Conservation (phyloP, 768 basidiomycete genomes). For the Cytidiella melzeri region DNA sequence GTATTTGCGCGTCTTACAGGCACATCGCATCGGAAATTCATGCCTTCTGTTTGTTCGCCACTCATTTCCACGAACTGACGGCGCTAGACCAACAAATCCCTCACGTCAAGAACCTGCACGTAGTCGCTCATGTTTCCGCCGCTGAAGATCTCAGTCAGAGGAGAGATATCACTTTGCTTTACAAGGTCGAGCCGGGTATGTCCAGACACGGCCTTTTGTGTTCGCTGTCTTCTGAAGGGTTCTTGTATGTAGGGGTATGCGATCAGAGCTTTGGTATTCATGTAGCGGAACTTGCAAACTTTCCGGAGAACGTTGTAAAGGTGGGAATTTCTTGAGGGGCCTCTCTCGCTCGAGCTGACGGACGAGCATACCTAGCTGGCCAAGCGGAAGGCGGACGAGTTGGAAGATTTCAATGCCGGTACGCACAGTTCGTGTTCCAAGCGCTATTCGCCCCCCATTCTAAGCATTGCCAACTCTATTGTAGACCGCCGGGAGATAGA, state of each 20-base stretch:
- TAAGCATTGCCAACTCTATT: conserved; percentile 14
- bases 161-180: conserved; percentile 76
- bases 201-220: neutral
- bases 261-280: conserved; percentile 99
- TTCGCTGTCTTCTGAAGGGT: neutral
- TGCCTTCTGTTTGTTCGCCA: conserved; percentile 94
- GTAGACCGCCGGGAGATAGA: conserved; percentile 26
- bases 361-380: conserved; percentile 51
- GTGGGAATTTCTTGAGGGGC: conserved; percentile 32
- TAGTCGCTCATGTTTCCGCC: conserved; percentile 82
- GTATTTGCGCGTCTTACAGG: conserved; percentile 32
- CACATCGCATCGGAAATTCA: conserved; percentile 90
- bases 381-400: conserved; percentile 86
- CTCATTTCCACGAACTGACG: conserved; percentile 97
- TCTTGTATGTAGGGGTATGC: conserved; percentile 75
- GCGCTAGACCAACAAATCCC: conserved; percentile 79
- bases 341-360: neutral
- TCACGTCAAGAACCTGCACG: conserved; percentile 92
- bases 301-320: conserved; percentile 91
- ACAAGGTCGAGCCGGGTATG: conserved; percentile 74
- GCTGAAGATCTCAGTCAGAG: conserved; percentile 39
- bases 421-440: conserved; percentile 4
- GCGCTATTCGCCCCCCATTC: too few relatives aligned
- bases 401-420: conserved; percentile 76
- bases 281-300: conserved; percentile 95